Base-by-base conservation (phyloP, 2,329 filamentous ascomycete genomes). In the Monascus ruber region DNA sequence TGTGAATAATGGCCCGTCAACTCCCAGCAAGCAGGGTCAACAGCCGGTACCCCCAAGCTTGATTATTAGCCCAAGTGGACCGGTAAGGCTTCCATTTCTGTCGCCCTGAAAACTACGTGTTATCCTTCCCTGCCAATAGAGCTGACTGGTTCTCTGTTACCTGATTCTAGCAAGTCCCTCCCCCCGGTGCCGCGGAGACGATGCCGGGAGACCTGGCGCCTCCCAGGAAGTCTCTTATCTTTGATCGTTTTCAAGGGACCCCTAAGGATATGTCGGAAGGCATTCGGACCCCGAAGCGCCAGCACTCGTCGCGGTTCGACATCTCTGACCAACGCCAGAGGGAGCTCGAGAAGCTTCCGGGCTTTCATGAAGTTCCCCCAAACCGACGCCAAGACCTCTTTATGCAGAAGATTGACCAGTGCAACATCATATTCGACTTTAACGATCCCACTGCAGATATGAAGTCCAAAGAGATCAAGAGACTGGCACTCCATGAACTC, bases 381-480 rank as follows among this genome's bases (percentile, higher is more conserved):
- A 94, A 94, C 60, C 80, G 89, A 47, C 79, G 91, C 45, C 88
- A 95, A 66, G 89, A 96, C 53, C 76, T 98, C 11, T 98, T 98
- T 67, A 95, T 98, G 88, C 88, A 96, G 60, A 98, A 98, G 73
- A 91, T 98, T 52, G 91, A 96, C 56, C 91, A 98, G 63, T 98
- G 91, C 72, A 98, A 98, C 60, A 93, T 98, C 70, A 98, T 98
- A 55, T 98, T 98, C 60, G 91, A 98, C 68, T 98, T 98, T 70
- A 98, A 96, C 61, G 91, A 98, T 64, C 86, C 89, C 36, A 94
- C 85, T 49, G 88, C 83, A 50, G 91, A 98, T 60, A 96, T 98
- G 88, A 98, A 98, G 65, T 94, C 89, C 35, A 98, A 98, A 70
- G 91, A 98, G 67, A 96, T 98, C 73, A 98, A 98, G 72, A 79